A percentile compares a stretch with the other conserved stretches of the same genome.
Evolutionary conservation across 495 filamentous ascomycete genomes (phyloP).

Genomic region (Penicillium canescens): DNA sequence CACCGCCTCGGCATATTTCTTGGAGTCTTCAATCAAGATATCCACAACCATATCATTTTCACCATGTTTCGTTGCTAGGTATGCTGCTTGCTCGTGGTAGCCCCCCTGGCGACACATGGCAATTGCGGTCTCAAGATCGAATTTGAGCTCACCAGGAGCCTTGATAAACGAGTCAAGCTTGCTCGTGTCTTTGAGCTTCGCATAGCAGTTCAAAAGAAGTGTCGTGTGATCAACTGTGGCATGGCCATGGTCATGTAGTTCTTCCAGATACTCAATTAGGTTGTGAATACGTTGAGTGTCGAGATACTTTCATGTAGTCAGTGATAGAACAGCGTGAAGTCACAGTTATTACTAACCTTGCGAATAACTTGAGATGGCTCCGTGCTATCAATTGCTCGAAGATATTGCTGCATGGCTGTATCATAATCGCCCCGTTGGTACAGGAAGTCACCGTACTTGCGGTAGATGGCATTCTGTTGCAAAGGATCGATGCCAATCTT

Average conservation of each 20-base stretch:
- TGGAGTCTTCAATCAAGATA: constrained; percentile 92
- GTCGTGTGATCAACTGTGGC: constrained; percentile 97
- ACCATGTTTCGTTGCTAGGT: constrained; percentile 88
- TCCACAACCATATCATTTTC: constrained; percentile 94
- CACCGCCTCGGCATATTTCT: constrained; percentile 81
- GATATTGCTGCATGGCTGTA: constrained; percentile 96
- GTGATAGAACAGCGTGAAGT: neutral
- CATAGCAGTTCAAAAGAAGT: constrained; percentile 92
- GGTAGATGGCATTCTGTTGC: constrained; percentile 88
- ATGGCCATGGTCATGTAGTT: constrained; percentile 89
- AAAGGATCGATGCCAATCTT: constrained; percentile 74
- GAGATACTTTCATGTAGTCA: constrained; percentile 62
- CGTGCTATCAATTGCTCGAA: constrained; percentile 92
- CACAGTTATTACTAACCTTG: constrained; percentile 54
- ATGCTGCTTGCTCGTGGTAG: constrained; percentile 97
- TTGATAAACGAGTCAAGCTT: constrained; percentile 97
- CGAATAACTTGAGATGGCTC: constrained; percentile 93
- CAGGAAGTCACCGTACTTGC: constrained; percentile 93
- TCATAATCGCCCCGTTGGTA: constrained; percentile 95
- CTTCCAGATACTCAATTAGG: constrained; percentile 95
- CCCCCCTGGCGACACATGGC: constrained; percentile 97
- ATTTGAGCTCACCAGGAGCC: constrained; percentile 89
- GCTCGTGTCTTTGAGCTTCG: constrained; percentile 91
- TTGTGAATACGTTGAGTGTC: constrained; percentile 97
- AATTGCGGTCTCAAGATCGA: constrained; percentile 96